Evolutionary conservation across 1,284 basidiomycete species (phyloP).

Genomic region (Ganoderma sp.): DNA sequence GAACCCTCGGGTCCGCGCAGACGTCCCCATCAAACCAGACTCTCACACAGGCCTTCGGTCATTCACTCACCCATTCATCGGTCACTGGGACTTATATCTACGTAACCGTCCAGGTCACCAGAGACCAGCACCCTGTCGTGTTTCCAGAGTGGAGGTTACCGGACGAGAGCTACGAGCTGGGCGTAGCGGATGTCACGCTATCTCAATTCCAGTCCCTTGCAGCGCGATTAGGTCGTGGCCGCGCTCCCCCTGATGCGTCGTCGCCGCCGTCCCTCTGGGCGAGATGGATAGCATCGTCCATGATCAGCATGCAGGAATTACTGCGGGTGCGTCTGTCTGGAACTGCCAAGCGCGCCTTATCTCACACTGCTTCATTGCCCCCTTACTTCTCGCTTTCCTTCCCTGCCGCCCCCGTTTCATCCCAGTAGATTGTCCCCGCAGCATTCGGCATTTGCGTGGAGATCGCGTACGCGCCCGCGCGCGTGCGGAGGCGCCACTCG

Average conservation of each 20-base stretch:
- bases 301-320: slow-evolving; percentile 76
- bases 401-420: background rate
- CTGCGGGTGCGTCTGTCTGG: slow-evolving; percentile 62
- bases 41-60: slow-evolving; percentile 48
- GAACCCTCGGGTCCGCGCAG: slow-evolving; percentile 57
- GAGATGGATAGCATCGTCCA: slow-evolving; percentile 54
- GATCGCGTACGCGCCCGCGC: slow-evolving; percentile 69
- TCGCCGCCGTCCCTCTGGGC: slow-evolving; percentile 63
- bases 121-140: slow-evolving; percentile 87
- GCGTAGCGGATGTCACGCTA: slow-evolving; percentile 83
- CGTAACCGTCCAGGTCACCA: slow-evolving; percentile 89
- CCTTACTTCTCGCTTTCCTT: slow-evolving; percentile 21
- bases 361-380: slow-evolving; percentile 8
- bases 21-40: slow-evolving; percentile 70
- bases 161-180: slow-evolving; percentile 75
- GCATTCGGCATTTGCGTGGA: slow-evolving; percentile 83
- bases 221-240: slow-evolving; percentile 51
- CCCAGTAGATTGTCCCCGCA: slow-evolving; percentile 67
- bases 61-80: slow-evolving; percentile 82
- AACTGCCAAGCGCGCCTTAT: slow-evolving; percentile 3
- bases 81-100: slow-evolving; percentile 89
- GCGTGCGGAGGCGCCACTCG: slow-evolving; percentile 49
- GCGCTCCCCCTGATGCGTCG: slow-evolving; percentile 40
- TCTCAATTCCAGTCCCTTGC: slow-evolving; percentile 81
- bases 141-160: slow-evolving; percentile 79